phyloP scores from a whole-genome alignment of 2,329 filamentous ascomycete species.

The Calonectria leucothoes region DNA sequence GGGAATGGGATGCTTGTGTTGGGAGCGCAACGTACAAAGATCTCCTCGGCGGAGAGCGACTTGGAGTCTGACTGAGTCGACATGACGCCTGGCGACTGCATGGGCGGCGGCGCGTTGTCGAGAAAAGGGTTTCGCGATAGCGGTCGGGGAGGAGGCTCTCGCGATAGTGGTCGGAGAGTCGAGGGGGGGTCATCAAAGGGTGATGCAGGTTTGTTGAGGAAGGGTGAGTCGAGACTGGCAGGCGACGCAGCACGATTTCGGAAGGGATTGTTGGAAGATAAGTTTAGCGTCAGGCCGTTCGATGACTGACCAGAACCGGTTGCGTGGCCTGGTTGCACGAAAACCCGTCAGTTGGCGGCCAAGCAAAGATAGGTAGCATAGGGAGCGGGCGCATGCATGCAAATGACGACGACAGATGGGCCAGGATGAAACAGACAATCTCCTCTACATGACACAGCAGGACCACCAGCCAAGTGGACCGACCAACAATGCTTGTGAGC shows the following conservation, averaged over 20 bases:
- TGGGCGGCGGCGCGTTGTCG: constrained; percentile 61
- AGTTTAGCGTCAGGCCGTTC: constrained; percentile 69
- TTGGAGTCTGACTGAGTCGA: constrained; percentile 58
- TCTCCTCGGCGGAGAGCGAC: constrained; percentile 71
- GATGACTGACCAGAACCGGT: constrained; percentile 37
- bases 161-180: constrained; percentile 71
- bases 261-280: constrained; percentile 86
- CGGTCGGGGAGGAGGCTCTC: constrained; percentile 79
- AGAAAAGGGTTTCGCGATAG: constrained; percentile 82
- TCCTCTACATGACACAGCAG: constrained; percentile 47
- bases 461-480: constrained; percentile 43
- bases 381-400: constrained; percentile 42
- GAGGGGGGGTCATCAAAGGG: constrained; percentile 68
- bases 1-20: not conserved
- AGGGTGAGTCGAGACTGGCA: constrained; percentile 48
- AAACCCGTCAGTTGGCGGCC: constrained; percentile 39
- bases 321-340: constrained; percentile 39
- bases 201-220: constrained; percentile 58
- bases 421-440: constrained; percentile 46
- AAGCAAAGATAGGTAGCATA: constrained; percentile 32
- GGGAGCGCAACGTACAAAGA: constrained; percentile 75
- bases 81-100: constrained; percentile 62
- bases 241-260: constrained; percentile 79
- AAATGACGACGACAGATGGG: constrained; percentile 44
- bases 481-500: constrained; percentile 31